phyloP scores from a whole-genome alignment of 1,139 yeast genomes.

The Pneumocystis jirovecii region DNA sequence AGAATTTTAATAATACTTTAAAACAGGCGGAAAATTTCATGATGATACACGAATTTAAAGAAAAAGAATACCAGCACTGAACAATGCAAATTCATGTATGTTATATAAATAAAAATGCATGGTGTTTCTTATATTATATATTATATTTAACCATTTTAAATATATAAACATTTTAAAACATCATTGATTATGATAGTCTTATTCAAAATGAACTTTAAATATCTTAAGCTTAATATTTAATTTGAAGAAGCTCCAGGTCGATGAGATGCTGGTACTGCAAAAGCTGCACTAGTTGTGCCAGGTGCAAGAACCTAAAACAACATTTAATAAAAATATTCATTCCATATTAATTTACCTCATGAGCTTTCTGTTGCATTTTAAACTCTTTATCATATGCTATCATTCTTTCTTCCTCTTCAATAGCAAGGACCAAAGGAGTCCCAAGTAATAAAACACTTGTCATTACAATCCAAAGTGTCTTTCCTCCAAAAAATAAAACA shows the following conservation, averaged over 20 bases:
- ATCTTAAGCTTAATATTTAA: neutral
- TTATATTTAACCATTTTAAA: neutral
- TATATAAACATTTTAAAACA: neutral
- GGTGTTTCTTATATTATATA: neutral
- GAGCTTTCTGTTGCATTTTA: neutral
- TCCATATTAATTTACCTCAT: neutral
- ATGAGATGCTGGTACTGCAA: neutral
- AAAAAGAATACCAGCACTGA: neutral
- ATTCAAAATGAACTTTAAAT: neutral
- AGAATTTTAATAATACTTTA: neutral
- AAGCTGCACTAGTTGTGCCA: neutral
- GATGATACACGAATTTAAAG: neutral
- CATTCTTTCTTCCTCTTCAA: slow-evolving; percentile 82
- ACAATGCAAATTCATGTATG: neutral
- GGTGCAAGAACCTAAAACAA: neutral
- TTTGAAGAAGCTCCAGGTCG: neutral
- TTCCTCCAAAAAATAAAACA: slow-evolving; percentile 45
- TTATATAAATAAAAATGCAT: neutral
- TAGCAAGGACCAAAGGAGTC: slow-evolving; percentile 37
- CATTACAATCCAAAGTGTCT: slow-evolving; percentile 69
- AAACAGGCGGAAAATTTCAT: neutral
- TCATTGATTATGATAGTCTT: neutral
- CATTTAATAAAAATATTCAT: neutral
- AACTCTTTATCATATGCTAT: slow-evolving; percentile 43
- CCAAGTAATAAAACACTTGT: slow-evolving; percentile 77